These are phyloP conservation scores for Globisporangium cylindrosporum DNA, from an alignment of 352 stramenopile species.

Conservation along the genomic window DNA sequence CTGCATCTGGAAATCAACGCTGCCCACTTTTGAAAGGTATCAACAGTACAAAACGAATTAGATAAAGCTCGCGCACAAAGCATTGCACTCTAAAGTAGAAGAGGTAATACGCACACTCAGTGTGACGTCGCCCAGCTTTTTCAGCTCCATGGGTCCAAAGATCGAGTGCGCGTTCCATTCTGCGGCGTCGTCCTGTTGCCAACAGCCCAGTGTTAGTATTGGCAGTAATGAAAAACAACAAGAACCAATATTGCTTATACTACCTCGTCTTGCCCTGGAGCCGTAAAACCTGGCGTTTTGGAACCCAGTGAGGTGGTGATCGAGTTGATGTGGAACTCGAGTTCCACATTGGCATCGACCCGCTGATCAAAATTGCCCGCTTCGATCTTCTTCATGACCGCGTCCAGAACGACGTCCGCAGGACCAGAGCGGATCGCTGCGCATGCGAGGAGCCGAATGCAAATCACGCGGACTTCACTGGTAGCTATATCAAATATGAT, in stretches of 20 bases:
- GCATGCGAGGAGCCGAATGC: slow-evolving; percentile 47
- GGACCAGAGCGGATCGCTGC: slow-evolving; percentile 44
- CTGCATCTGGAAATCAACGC: slow-evolving; percentile 48
- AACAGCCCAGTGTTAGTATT: neutral
- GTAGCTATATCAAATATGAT: slow-evolving; percentile 23
- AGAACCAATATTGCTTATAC: neutral
- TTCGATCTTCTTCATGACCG: slow-evolving; percentile 29
- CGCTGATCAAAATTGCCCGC: slow-evolving; percentile 28
- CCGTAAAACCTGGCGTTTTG: slow-evolving; percentile 15
- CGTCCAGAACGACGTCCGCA: slow-evolving; percentile 33
- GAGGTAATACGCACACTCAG: slow-evolving; percentile 38
- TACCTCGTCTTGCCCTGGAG: slow-evolving; percentile 32
- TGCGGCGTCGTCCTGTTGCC: slow-evolving; percentile 14
- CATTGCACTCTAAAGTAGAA: neutral
- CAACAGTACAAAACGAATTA: neutral
- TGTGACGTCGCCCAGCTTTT: slow-evolving; percentile 37
- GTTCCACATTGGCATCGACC: slow-evolving; percentile 48
- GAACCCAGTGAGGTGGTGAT: slow-evolving; percentile 32
- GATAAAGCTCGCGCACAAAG: neutral
- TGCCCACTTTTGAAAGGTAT: slow-evolving; percentile 29
- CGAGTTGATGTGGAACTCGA: slow-evolving; percentile 44
- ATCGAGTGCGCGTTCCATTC: slow-evolving; percentile 36
- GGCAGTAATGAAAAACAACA: neutral
- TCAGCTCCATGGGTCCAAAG: slow-evolving; percentile 49
- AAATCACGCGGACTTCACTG: slow-evolving; percentile 41